Evolutionary conservation across 2,329 filamentous ascomycete species (phyloP).

Genomic region (Harringtonia lauricola): DNA sequence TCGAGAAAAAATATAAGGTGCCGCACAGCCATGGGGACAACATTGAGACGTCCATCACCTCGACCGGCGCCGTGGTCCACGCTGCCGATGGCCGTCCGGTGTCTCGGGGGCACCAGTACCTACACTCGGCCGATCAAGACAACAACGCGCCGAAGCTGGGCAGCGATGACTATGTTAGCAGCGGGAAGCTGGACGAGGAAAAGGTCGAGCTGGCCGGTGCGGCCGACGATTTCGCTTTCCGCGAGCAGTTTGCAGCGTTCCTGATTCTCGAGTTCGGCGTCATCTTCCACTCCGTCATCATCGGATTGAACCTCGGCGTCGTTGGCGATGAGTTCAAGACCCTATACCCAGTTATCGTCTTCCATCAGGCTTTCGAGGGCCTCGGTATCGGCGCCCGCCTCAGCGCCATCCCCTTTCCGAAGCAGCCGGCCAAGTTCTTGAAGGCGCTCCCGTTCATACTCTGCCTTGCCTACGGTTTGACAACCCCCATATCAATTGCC

Average conservation of each 20-base stretch:
- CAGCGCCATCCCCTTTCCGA: conserved; percentile 44
- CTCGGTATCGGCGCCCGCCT: conserved; percentile 80
- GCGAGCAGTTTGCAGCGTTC: conserved; percentile 38
- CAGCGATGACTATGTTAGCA: conserved; percentile 50
- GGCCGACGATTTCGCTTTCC: conserved; percentile 22
- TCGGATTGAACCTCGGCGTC: conserved; percentile 69
- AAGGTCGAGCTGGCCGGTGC: conserved; percentile 13
- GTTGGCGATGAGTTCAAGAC: conserved; percentile 42
- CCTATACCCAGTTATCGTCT: conserved; percentile 59
- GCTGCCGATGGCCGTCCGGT: too few relatives aligned
- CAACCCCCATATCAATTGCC: conserved; percentile 77
- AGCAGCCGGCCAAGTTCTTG: conserved; percentile 56
- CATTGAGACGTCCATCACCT: conserved; percentile 34
- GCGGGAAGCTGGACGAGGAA: conserved; percentile 37
- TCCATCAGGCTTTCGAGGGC: conserved; percentile 94
- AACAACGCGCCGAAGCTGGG: conserved; percentile 56
- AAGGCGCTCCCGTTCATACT: conserved; percentile 67
- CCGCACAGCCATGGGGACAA: conserved; percentile 35
- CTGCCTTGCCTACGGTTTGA: conserved; percentile 60
- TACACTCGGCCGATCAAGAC: conserved; percentile 65
- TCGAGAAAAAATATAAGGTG: conserved; percentile 39
- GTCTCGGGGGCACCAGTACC: conserved; percentile 41
- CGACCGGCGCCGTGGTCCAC: conserved; percentile 5
- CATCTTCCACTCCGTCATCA: conserved; percentile 90
- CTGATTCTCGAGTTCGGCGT: conserved; percentile 95